Percentiles rank a stretch among this genome's conserved stretches.
These are phyloP conservation scores for Pythium brachiatum DNA, from an alignment of 352 stramenopile genomes.

Conservation along the genomic window DNA sequence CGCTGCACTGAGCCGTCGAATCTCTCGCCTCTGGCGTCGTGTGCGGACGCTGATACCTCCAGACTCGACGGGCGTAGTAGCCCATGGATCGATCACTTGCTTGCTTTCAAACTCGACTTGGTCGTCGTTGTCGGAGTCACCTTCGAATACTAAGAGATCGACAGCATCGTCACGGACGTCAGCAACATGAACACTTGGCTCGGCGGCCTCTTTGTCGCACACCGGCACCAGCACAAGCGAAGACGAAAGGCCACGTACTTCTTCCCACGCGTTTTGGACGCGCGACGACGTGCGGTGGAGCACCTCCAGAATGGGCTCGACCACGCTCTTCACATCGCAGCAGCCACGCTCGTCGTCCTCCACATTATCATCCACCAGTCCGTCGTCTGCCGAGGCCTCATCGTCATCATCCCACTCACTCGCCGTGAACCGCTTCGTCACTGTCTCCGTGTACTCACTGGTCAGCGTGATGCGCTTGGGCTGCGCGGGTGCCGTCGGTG, in stretches of 20 bases:
- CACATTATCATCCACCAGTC: conserved; percentile 14
- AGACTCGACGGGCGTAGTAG: background rate
- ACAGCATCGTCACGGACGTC: conserved; percentile 24
- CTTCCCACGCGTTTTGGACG: conserved; percentile 29
- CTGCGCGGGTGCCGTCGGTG: conserved; percentile 19
- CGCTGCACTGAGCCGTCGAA: conserved; percentile 6
- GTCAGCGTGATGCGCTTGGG: conserved; percentile 13
- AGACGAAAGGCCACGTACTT: conserved; percentile 32
- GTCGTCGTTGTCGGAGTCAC: conserved; percentile 16
- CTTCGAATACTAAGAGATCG: conserved; percentile 30
- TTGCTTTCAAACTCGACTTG: background rate
- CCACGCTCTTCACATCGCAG: conserved; percentile 20
- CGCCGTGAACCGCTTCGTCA: conserved; percentile 5
- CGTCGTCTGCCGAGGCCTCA: background rate
- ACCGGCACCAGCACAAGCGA: conserved; percentile 26
- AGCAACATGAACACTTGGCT: conserved; percentile 19
- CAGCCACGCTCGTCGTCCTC: conserved; percentile 20
- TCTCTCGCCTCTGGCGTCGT: conserved; percentile 14
- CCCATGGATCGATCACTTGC: conserved; percentile 14
- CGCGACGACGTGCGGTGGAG: conserved; percentile 23
- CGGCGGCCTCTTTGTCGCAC: conserved; percentile 12
- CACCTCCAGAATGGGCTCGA: conserved; percentile 25
- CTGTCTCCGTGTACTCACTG: conserved; percentile 12
- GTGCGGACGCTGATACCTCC: conserved; percentile 16
- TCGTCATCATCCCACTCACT: conserved; percentile 17